phyloP scores from a whole-genome alignment of 345 rosid species.

The Populus alba region DNA sequence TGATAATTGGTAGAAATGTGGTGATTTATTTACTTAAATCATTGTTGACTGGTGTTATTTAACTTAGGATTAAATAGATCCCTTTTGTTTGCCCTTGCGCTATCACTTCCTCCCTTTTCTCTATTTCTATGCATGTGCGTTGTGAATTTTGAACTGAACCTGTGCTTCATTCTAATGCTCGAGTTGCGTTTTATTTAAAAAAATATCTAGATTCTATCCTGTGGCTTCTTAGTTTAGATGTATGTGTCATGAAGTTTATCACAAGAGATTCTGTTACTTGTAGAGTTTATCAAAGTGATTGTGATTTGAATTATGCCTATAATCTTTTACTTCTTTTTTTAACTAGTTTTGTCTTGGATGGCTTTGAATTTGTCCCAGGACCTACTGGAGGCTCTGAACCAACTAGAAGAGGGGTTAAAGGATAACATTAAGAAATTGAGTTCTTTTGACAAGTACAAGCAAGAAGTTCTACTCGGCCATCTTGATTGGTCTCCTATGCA shows the following conservation, averaged over 20 bases:
- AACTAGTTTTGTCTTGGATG: neutral
- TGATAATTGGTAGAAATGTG: too few relatives aligned
- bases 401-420: conserved; percentile 78
- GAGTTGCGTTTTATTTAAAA: neutral
- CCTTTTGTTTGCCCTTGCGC: neutral
- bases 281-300: neutral
- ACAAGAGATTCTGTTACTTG: neutral
- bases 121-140: neutral
- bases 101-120: neutral
- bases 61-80: neutral
- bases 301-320: neutral
- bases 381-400: conserved; percentile 75
- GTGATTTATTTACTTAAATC: too few relatives aligned
- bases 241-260: neutral
- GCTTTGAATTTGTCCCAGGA: conserved; percentile 47
- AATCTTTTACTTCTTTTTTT: neutral
- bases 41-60: too few relatives aligned
- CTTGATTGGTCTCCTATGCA: conserved; percentile 99
- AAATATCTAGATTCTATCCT: neutral
- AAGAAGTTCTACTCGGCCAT: conserved; percentile 92
- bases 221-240: neutral
- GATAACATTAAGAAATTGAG: conserved; percentile 81
- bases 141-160: neutral
- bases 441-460: conserved; percentile 93
- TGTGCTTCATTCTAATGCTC: neutral